Base-by-base conservation (phyloP, 139 green algal genomes). In the Axilococcus clingmanii region DNA sequence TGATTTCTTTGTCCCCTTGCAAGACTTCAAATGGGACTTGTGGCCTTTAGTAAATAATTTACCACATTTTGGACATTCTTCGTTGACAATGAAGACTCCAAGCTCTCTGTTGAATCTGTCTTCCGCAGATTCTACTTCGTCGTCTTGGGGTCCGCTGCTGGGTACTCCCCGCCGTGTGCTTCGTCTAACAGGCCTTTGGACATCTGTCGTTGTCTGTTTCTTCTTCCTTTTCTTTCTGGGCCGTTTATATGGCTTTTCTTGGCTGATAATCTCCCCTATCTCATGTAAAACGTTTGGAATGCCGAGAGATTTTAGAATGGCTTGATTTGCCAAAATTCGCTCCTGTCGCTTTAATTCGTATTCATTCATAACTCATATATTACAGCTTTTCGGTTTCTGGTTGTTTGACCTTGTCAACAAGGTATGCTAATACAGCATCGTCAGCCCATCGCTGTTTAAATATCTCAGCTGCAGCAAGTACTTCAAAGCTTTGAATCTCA, bases 361-460 rank as follows among this genome's bases (percentile, higher is more conserved):
- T n/a, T n/a, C n/a, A n/a, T n/a, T n/a, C n/a, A n/a, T n/a, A n/a
- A n/a, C n/a, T n/a, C n/a, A n/a, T n/a, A n/a, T n/a, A n/a, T n/a
- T n/a, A n/a, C n/a, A n/a, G n/a, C n/a, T n/a, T n/a, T n/a, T n/a
- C n/a, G n/a, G n/a, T n/a, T n/a, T n/a, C n/a, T n/a, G n/a, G n/a
- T n/a, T n/a, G n/a, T n/a, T n/a, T n/a, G n/a, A n/a, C n/a, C n/a
- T 40, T 12, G 5, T 57, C 33, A 58, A 38, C 4, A 71, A 93
- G 58, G 52, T 90, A 88, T 6, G 68, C 62, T 17, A 87, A 20
- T 0, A 81, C 65, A 1, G 78, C 79, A 22, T 93, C 83, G 37
- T 93, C 79, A 34, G 86, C 81, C 83, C 83, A 88, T 25, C 63
- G 65, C 8, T 67, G 79, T 7, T 52, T 59, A 57, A 83, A 88